Percentiles rank a stretch among this genome's conserved stretches.
These are phyloP conservation scores for Pulicaria dysenterica DNA, from an alignment of 129 eudicot species.

Conservation along the genomic window DNA sequence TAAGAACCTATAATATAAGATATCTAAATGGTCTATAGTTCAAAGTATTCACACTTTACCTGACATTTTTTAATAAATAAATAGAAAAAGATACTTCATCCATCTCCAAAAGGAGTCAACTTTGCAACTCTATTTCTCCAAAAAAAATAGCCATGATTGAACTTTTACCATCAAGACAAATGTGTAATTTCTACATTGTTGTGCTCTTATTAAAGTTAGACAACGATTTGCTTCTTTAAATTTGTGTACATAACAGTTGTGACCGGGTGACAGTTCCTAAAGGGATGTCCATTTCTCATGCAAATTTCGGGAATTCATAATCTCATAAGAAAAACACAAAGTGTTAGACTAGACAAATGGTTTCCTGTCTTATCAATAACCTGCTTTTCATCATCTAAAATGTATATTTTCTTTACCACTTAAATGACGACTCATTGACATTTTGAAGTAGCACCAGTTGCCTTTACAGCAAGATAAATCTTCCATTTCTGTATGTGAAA, in stretches of 20 bases:
- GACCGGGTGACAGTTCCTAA: not conserved
- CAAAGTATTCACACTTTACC: slow-evolving; percentile 44
- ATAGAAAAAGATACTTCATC: not conserved
- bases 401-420: too few species aligned
- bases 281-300: not conserved
- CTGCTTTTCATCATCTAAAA: too few species aligned
- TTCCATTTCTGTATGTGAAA: too few species aligned
- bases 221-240: not conserved
- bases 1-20: slow-evolving; percentile 7
- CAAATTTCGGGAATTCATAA: too few species aligned
- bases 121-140: slow-evolving; percentile 21
- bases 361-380: too few species aligned
- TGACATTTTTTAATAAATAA: slow-evolving; percentile 2
- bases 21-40: slow-evolving; percentile 33
- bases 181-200: not conserved
- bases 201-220: not conserved
- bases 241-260: not conserved
- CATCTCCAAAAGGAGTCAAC: slow-evolving; percentile 23
- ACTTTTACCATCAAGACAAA: slow-evolving; percentile 24
- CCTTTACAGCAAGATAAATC: too few species aligned
- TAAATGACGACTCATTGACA: too few species aligned
- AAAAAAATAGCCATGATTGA: slow-evolving; percentile 4
- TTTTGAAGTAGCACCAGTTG: too few species aligned
- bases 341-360: too few species aligned
- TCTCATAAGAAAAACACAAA: too few species aligned